Base-by-base conservation (phyloP, 257 asterid genomes). In the Plantago major region DNA sequence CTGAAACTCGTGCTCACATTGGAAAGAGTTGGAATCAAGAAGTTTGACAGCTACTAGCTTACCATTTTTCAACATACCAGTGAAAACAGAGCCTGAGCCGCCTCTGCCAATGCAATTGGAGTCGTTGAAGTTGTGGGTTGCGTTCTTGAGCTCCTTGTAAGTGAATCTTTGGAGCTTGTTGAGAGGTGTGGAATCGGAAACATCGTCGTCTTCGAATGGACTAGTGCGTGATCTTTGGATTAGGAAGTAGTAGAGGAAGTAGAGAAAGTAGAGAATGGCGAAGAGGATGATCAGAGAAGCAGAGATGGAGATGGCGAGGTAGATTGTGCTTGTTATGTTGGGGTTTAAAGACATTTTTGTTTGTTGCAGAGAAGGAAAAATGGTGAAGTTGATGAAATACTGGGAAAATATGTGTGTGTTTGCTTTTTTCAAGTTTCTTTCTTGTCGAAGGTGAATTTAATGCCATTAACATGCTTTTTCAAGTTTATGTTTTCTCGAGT, bases 61-160 rank as follows among this genome's bases (percentile, higher is more conserved):
- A 33, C 99, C 96, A 71, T 87, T 88, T 62, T 66, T 82, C 15
- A 93, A 67, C 65, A 78, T 80, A 46, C 97, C 99, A 61, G 84
- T 78, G 73, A 65, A 93, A 58, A 93, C 99, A 46, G 87, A 66
- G 55, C 97, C 95, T 2, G 99, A 93, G 62, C 99, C 99, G 38
- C 99, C 99, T 74, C 87, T 93, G 3, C 99, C 99, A 9, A 93
- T 82, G 47, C 78, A 76, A 57, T 81, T 85, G 0, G 88, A 68
- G 49, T 67, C 74, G 63, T 80, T 78, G 83, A 93, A 93, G 19
- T 76, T 81, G 66, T 75, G 72, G 46, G 99, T 89, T 14, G 99
- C 99, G 19, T 61, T 69, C 71, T 76, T 83, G 19, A 93, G 79
- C 73, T 93, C 96, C 26, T 55, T 82, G 88, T 79, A 85, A 42